Base-by-base conservation (phyloP, 2,329 filamentous ascomycete genomes). In the Elsinoe fawcettii region DNA sequence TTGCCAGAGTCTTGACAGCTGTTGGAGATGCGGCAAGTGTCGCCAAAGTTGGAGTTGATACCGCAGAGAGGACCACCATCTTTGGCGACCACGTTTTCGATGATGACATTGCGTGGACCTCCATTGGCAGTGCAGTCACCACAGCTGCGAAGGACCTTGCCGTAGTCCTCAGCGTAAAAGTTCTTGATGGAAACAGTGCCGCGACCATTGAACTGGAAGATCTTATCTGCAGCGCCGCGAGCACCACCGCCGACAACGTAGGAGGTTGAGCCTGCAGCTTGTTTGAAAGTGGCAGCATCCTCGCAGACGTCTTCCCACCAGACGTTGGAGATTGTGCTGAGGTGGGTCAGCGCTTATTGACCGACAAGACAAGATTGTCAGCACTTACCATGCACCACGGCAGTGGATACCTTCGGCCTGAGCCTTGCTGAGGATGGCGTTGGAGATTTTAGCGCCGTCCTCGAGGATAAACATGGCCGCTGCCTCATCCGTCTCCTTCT, bases 391-490 rank as follows among this genome's bases (percentile, higher is more conserved):
- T 8, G 71, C 67, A 34, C 75, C 77, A 56, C 72, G 67, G 68
- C 77, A 80, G 69, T 80, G 77, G 25, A 80, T 71, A 51, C 74
- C 77, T 67, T 79, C 78, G 47, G 74, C 71, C 59, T 79, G 71
- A 59, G 76, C 73, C 14, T 70, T 72, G 41, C 79, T 77, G 55
- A 80, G 79, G 65, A 80, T 79, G 64, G 76, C 77, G 63, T 80
- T 80, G 62, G 73, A 74, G 20, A 80, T 67, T 23, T 73, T 78
- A 41, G 73, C 79, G 22, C 78, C 78, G 55, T 74, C 70, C 65
- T 76, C 70, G 58, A 81, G 70, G 60, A 77, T 70, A 73, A 81
- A 81, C 66, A 81, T 77, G 43, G 79, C 75, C 53, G 75, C 68
- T 7, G 37, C 37, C 23, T 49, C 44, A 30, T 49, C 44, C 12